Conservation (phyloP, 1,139 yeast species). For the Sugiyamaella xylanicola region DNA sequence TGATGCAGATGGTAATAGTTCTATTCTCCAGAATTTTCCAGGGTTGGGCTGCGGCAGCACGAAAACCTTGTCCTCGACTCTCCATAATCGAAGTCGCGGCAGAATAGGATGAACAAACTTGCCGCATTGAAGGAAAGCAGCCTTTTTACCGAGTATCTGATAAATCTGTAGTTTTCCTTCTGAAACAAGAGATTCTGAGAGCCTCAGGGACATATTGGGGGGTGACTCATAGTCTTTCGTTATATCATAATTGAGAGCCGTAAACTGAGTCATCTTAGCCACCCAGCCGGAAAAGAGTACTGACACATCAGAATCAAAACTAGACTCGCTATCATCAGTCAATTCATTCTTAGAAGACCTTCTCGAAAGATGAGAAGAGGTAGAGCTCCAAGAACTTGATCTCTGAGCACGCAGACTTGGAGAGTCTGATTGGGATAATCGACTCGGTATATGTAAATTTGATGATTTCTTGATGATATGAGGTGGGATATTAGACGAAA, state of each 20-base stretch:
- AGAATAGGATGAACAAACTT: conserved; percentile 65
- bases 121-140: conserved; percentile 64
- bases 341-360: conserved; percentile 11
- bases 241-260: conserved; percentile 19
- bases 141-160: conserved; percentile 63
- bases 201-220: conserved; percentile 15
- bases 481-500: background rate
- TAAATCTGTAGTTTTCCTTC: conserved; percentile 64
- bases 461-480: background rate
- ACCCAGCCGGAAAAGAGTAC: conserved; percentile 30
- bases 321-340: background rate
- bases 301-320: conserved; percentile 22
- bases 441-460: background rate
- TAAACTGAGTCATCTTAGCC: conserved; percentile 33
- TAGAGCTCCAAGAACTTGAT: conserved; percentile 22
- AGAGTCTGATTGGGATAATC: background rate
- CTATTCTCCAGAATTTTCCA: conserved; percentile 69
- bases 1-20: conserved; percentile 36
- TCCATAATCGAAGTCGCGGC: conserved; percentile 59
- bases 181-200: conserved; percentile 33
- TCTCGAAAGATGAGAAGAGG: conserved; percentile 3
- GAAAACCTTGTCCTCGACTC: conserved; percentile 56
- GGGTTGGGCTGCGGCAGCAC: conserved; percentile 70
- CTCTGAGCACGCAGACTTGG: conserved; percentile 15
- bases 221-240: conserved; percentile 12